Evolutionary conservation across 2,329 filamentous ascomycete genomes (phyloP), one percentile per base, ranked within the genome.

Genomic region (Colletotrichum neosansevieriae): DNA sequence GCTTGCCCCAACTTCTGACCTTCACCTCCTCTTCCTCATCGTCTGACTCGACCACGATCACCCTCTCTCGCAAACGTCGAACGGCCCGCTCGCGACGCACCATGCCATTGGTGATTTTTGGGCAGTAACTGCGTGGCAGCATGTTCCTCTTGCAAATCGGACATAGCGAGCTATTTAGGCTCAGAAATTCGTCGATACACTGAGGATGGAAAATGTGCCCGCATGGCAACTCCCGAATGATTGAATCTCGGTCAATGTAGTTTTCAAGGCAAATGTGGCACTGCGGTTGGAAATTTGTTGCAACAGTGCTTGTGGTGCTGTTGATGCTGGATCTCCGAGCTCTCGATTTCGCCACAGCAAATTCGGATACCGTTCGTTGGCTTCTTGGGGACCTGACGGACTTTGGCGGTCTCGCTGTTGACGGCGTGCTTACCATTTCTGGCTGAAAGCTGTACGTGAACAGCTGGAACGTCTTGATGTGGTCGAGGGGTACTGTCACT

Each of bases 261-360:
- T 93, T 89, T 62, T 94, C 92, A 1, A 97, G 85, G 76, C 96
- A 99, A 60, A 98, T 97, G n/a, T 93, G 89, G 76, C 96, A 98
- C 2, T 87, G 90, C 0, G 93, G 90, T 76, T 98, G 96, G 19
- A 90, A 89, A 72, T 92, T 85, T 15, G 87, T 86, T 6, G 83
- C 83, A 34, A 79, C 72, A 12, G 78, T 80, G 53, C 78, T 78
- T 38, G 75, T 76, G 19, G 74, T 71, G 34, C 76, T 76, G 2
- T 75, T 77, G 9, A 81, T 71, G 58, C 74, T 79, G 15, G 78
- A 79, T 59, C 80, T 75, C 63, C 81, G 80, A 70, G 80, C 82
- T 68, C 80, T 75, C 17, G 74, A 70, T 34, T 56, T 71, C 24
- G 68, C 36, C 15, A 47, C 36, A 45, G 58, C 38, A 19, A 42